Conservation (phyloP, 2,329 filamentous ascomycete species). For the Xylaria sp. region DNA sequence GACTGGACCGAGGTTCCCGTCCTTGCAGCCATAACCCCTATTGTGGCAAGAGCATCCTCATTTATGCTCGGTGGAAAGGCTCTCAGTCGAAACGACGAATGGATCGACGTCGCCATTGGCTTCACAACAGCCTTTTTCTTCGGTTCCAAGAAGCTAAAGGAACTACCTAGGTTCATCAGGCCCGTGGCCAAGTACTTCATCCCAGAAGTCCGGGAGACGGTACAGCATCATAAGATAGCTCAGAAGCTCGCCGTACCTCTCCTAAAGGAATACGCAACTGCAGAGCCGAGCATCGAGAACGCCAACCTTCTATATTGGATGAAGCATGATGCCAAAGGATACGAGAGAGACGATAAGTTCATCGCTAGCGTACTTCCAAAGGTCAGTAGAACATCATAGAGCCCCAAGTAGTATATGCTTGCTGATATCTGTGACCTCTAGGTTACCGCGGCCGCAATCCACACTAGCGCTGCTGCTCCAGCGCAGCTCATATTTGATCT, state of each 20-base stretch:
- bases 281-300: neutral
- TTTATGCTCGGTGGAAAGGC: slow-evolving; percentile 8
- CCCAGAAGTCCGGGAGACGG: neutral
- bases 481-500: slow-evolving; percentile 15
- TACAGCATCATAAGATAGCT: neutral
- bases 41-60: neutral
- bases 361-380: neutral
- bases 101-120: neutral
- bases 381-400: neutral
- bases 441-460: slow-evolving; percentile 8
- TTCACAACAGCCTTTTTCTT: slow-evolving; percentile 1
- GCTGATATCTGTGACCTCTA: neutral
- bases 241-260: neutral
- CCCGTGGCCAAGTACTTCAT: neutral
- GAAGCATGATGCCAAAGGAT: neutral
- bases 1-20: slow-evolving; percentile 14
- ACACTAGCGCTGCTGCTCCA: slow-evolving; percentile 14
- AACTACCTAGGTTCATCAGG: neutral
- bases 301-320: neutral
- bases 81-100: slow-evolving; percentile 4
- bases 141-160: slow-evolving; percentile 8
- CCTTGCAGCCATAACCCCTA: neutral
- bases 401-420: neutral
- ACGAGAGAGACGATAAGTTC: neutral
- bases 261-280: neutral